These are phyloP conservation scores for Flaveria ramosissima DNA, from an alignment of 129 eudicot species.

Conservation along the genomic window DNA sequence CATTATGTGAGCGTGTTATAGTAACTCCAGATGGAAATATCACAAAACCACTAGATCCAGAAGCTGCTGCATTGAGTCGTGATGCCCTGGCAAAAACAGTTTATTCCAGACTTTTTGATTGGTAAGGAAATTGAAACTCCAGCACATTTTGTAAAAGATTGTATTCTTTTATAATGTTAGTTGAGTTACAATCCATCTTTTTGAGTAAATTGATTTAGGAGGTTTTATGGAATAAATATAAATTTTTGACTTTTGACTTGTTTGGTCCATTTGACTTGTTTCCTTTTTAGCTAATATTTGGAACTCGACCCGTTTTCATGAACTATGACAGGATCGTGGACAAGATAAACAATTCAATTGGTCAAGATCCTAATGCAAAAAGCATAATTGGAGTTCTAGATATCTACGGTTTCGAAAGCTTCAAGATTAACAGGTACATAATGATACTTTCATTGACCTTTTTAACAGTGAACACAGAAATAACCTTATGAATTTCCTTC, in stretches of 20 bases:
- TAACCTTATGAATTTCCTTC: slow-evolving; percentile 26
- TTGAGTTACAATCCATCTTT: neutral
- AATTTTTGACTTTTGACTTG: neutral
- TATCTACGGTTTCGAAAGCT: slow-evolving; percentile 97
- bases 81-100: slow-evolving; percentile 96
- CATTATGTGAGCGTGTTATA: slow-evolving; percentile 91
- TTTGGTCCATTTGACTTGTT: neutral
- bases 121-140: slow-evolving; percentile 45
- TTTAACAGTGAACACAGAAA: slow-evolving; percentile 13
- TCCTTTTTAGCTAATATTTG: slow-evolving; percentile 7
- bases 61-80: slow-evolving; percentile 79
- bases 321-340: slow-evolving; percentile 84
- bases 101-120: slow-evolving; percentile 93
- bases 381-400: slow-evolving; percentile 98
- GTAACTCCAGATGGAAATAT: slow-evolving; percentile 99
- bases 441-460: slow-evolving; percentile 5
- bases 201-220: neutral
- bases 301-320: neutral
- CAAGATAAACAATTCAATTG: slow-evolving; percentile 92
- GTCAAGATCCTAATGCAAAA: slow-evolving; percentile 94
- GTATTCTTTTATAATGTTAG: neutral
- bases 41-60: slow-evolving; percentile 85
- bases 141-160: neutral
- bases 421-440: slow-evolving; percentile 89
- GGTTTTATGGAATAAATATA: neutral